Evolutionary conservation across 2,329 filamentous ascomycete species (phyloP).

Genomic region (Endocalyx cinctus): DNA sequence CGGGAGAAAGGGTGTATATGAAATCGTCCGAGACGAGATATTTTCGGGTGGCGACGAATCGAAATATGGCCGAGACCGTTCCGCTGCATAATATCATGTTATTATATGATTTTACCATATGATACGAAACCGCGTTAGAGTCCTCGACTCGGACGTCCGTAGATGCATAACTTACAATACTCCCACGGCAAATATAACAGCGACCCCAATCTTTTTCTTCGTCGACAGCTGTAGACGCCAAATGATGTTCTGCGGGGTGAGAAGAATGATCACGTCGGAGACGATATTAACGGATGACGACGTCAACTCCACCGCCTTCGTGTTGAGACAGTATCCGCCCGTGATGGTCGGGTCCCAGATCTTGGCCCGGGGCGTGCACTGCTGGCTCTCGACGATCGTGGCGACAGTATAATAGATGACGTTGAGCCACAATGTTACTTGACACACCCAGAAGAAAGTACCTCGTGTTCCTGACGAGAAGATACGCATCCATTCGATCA

Average conservation of each 20-base stretch:
- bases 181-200: conserved; percentile 9
- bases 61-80: too few relatives aligned
- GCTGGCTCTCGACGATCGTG: conserved; percentile 7
- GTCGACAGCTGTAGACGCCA: conserved; percentile 6
- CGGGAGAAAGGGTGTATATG: not conserved
- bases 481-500: conserved; percentile 14
- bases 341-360: conserved; percentile 15
- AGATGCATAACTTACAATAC: conserved; percentile 9
- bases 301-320: conserved; percentile 9
- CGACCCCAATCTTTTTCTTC: conserved; percentile 9
- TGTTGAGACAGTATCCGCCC: conserved; percentile 12
- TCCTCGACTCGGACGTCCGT: too few relatives aligned
- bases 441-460: conserved; percentile 14
- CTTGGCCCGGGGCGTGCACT: conserved; percentile 9
- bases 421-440: conserved; percentile 8
- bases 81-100: too few relatives aligned
- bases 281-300: conserved; percentile 12
- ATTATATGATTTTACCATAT: too few relatives aligned
- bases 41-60: too few relatives aligned
- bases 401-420: conserved; percentile 4
- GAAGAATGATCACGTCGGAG: conserved; percentile 9
- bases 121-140: too few relatives aligned
- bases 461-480: conserved; percentile 14
- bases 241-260: conserved; percentile 9
- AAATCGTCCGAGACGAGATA: not conserved